Conservation (phyloP, 139 green algal genomes). For the Gonium pectorale region DNA sequence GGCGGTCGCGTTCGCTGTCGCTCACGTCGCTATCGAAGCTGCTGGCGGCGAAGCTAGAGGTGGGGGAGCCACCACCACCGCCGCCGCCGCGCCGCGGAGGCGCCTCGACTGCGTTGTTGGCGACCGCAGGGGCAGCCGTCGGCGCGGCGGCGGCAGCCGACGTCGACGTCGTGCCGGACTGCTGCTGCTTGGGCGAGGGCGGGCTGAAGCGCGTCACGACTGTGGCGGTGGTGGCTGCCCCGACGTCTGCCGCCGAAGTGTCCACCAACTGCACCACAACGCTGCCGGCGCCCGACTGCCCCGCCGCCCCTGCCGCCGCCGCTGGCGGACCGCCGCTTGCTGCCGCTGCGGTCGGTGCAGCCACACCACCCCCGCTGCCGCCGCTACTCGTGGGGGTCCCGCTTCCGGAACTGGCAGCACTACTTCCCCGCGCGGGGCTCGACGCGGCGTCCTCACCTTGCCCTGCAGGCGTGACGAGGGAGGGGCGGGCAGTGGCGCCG, state of each 20-base stretch:
- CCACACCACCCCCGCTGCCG: background rate
- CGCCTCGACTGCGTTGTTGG: no score
- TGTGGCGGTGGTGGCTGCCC: background rate
- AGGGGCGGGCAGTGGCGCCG: no score
- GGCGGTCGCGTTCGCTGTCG: no score
- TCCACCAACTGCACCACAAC: slow-evolving; percentile 28
- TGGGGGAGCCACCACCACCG: no score
- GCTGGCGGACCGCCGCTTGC: slow-evolving; percentile 6
- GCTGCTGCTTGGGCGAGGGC: background rate
- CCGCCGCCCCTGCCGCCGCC: background rate
- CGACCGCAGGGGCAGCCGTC: no score
- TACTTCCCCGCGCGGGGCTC: no score
- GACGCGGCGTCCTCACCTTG: no score
- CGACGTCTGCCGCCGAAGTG: background rate
- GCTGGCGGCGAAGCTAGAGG: background rate
- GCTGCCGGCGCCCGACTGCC: background rate
- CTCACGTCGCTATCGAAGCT: background rate
- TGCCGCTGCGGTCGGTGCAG: background rate
- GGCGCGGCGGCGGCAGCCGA: no score
- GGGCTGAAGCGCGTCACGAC: slow-evolving; percentile 19
- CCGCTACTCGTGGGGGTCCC: background rate
- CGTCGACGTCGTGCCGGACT: no score
- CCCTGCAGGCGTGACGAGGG: no score
- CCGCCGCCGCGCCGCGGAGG: no score
- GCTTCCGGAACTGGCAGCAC: no score